These are phyloP conservation scores for Fusarium protoensiforme DNA, from an alignment of 2,329 filamentous ascomycete species.

Conservation along the genomic window DNA sequence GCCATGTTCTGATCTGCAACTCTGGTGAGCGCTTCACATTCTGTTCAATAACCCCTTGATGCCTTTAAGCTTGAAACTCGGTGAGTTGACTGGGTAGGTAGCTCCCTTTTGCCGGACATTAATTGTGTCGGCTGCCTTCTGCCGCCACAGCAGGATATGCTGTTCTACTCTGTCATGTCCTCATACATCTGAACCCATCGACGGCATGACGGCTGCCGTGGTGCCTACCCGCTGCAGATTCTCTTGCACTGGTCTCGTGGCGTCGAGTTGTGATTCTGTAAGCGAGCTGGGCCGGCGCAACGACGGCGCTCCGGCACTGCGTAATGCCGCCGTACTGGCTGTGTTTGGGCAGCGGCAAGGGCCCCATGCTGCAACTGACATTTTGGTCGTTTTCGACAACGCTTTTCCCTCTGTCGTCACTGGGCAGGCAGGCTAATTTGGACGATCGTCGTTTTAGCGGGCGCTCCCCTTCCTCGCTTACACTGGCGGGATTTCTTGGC, in stretches of 20 bases:
- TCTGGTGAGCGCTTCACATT: constrained; percentile 11
- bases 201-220: background rate
- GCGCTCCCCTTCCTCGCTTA: constrained; percentile 46
- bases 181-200: background rate
- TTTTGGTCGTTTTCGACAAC: constrained; percentile 14
- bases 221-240: constrained; percentile 16
- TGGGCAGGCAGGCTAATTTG: constrained; percentile 42
- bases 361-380: constrained; percentile 23
- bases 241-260: constrained; percentile 14
- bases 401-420: constrained; percentile 33
- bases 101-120: background rate
- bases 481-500: constrained; percentile 41
- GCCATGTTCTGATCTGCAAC: constrained; percentile 7
- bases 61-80: constrained; percentile 1
- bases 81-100: constrained; percentile 3
- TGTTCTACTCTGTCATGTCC: background rate
- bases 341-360: constrained; percentile 32
- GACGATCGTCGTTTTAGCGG: constrained; percentile 46
- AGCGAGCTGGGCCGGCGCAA: constrained; percentile 27
- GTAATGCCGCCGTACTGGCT: constrained; percentile 27
- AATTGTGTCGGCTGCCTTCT: background rate
- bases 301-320: constrained; percentile 32
- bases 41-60: constrained; percentile 11
- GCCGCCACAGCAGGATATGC: background rate
- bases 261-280: constrained; percentile 17